Conservation (phyloP, 2,329 filamentous ascomycete genomes). For the Paecilomyces sp. region DNA sequence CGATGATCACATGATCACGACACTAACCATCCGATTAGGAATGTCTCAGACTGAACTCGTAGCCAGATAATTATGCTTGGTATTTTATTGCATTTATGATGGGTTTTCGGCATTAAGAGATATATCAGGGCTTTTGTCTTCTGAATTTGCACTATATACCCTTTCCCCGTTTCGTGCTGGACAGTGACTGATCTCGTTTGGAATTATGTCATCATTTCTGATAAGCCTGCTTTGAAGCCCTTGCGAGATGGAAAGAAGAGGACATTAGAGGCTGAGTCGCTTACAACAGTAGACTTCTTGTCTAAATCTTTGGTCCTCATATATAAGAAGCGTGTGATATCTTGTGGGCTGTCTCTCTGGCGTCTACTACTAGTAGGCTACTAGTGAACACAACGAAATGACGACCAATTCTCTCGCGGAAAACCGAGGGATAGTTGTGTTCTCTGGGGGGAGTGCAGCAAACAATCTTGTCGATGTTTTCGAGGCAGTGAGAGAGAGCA, state of each 20-base stretch:
- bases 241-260: not conserved
- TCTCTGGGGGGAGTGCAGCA: constrained; percentile 89
- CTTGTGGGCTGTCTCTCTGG: not conserved
- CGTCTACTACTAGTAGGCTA: not conserved
- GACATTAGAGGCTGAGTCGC: not conserved
- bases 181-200: not conserved
- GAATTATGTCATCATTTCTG: not conserved
- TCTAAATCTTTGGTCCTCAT: not conserved
- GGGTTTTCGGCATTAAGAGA: not conserved
- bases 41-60: too few species aligned
- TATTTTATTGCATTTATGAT: not conserved
- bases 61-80: not conserved
- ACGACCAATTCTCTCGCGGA: constrained; percentile 7
- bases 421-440: constrained; percentile 64
- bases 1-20: too few species aligned
- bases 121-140: not conserved
- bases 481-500: constrained; percentile 55
- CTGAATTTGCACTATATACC: not conserved
- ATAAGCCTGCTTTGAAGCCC: not conserved
- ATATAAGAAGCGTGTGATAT: not conserved
- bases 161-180: not conserved
- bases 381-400: not conserved
- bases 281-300: not conserved
- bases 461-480: constrained; percentile 93
- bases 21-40: too few species aligned